Base-by-base conservation (phyloP, 176 grass and related monocot genomes). In the Stipa capillata region DNA sequence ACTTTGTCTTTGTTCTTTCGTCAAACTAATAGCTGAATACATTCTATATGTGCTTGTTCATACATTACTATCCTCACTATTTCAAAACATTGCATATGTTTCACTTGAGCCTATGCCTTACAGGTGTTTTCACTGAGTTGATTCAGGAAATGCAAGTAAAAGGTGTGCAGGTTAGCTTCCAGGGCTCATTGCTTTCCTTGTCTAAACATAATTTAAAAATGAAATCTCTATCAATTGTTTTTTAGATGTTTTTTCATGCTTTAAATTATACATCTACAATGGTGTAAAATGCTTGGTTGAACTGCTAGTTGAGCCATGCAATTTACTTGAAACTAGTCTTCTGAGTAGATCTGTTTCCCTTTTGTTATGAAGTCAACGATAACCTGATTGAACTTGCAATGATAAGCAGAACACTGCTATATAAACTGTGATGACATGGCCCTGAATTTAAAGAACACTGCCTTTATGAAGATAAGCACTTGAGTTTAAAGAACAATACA, bases 101-200 rank as follows among this genome's bases (percentile, higher is more conserved):
- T 70, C 21, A 17, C 43, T 87, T 81, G 84, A 77, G 73, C 6
- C 66, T 52, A 8, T 71, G 35, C 43, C 23, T 60, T 63, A 24
- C 79, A 97, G 94, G 90, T 89, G 85, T 97, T 76, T 97, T 97
- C 76, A 97, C 93, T 9, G 90, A 97, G 80, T 65, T 97, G 67
- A 97, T 97, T 82, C 90, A 97, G 76, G 88, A 93, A 69, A 97
- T 97, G 93, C 90, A 93, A 89, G 93, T 93, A 58, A 97, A 93
- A 80, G 90, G 90, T 5, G 90, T 93, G 68, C 94, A 97, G 76
- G 94, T 89, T 89, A 91, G 86, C 39, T 83, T 82, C 40, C 60
- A 29, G 20, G 15, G 40, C 3, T 18, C 45, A 39, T 82, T 80
- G 49, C 9, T 49, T 84, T 73, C 18, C n/a, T 84, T 47, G 1